Evolutionary conservation across 208 protist genomes (phyloP), one percentile per base, ranked within the genome.

Genomic region (Crithidia fasciculata): DNA sequence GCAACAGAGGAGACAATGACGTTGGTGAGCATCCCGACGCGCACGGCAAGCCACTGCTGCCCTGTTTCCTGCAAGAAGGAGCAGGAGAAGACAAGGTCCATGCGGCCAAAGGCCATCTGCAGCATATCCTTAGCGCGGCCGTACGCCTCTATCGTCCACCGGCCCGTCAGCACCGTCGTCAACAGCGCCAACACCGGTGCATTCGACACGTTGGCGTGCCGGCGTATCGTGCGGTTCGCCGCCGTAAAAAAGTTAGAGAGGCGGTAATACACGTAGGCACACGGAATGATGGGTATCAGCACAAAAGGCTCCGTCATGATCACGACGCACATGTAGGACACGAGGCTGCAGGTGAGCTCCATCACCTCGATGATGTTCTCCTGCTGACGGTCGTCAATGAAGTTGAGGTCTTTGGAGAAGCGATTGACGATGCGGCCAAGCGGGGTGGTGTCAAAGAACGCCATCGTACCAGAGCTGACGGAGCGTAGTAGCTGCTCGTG

Each of bases 341-440:
- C 15, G 9, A 86, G 57, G 41, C 74, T 74, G n/a, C 69, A 88
- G n/a, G 85, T 43, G 37, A 84, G 64, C 28, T 84, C 53, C 10
- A 67, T 45, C 50, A 63, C 8, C 50, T 83, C 80, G 16, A 92
- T 76, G n/a, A 66, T n/a, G 10, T 57, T 65, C 12, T 56, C 37
- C 15, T 56, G 84, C 19, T 95, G 69, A 53, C 71, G 72, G 36
- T 73, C 62, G 72, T 98, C 95, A 10, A 98, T 73, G 8, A 56
- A 71, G 16, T 78, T 75, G 18, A 97, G 84, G 67, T 99, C 98
- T n/a, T 91, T 90, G 16, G 83, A 89, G 77, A 99, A 98, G 41
- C 98, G 28, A 28, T 28, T 28, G 0, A 28, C 28, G 28, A 28
- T 28, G 28, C 28, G 28, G 28, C 28, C 28, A 2, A 28, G 28